Base-by-base conservation (phyloP, 192 early-diverging fungal species). In the Coemansia sp. region DNA sequence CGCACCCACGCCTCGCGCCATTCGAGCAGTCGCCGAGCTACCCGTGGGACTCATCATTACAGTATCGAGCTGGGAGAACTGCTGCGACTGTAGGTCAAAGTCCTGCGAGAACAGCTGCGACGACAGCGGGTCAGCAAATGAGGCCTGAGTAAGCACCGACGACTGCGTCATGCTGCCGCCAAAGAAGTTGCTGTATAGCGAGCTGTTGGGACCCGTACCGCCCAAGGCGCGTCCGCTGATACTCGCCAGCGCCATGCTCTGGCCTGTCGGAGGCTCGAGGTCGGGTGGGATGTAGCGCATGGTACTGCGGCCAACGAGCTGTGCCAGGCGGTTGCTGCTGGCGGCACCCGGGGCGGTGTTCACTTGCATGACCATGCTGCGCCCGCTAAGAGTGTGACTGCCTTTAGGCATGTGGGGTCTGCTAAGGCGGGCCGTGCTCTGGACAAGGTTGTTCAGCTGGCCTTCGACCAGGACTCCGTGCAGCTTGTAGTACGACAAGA, bases 401-500 rank as follows among this genome's bases (percentile, higher is more conserved):
- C 70, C 75, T 21, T 62, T 77, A 21, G 76, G 76, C 52, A 59
- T 73, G 63, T 87, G 86, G 16, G 90, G 91, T 36, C 86, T 79
- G 78, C 86, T 88, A 57, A 99, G 94, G 61, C 93, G 92, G n/a
- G 95, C 94, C 75, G 91, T 90, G 61, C 90, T 92, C 42, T 86
- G 83, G 61, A 95, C 94, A 21, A 99, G 81, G 61, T 94, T 94
- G 73, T 85, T 89, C 48, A 99, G 75, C 42, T 91, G 88, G 12
- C 97, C 97, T 71, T 99, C 97, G 3, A 98, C 95, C 39, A 99
- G 78, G 56, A 93, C 92, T 18, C 88, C 85, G 43, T 89, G 84
- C 66, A 91, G 91, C 77, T 97, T 98, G 86, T 91, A 99, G 55
- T 92, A 88, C 52, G 91, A 93, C 26, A 99, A 77, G 39, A 99